A percentile compares a stretch with the other conserved stretches of the same genome.
Conservation (phyloP, 306 rosid genomes). For the Calophaca sinica region DNA sequence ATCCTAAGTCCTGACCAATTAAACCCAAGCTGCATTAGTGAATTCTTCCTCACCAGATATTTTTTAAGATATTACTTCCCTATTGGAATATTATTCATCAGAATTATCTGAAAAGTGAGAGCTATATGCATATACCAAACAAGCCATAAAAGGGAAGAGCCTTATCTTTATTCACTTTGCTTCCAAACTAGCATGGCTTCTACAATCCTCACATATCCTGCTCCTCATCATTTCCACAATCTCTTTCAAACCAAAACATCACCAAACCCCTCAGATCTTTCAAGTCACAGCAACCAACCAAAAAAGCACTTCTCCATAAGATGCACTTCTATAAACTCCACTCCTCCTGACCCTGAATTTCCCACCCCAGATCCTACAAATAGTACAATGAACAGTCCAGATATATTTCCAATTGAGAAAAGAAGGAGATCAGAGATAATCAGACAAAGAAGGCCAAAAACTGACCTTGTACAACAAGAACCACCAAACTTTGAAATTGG, state of each 20-base stretch:
- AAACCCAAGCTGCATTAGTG: no score
- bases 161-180: constrained; percentile 52
- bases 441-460: constrained; percentile 52
- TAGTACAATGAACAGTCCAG: constrained; percentile 65
- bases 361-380: constrained; percentile 61
- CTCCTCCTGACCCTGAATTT: constrained; percentile 48
- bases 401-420: constrained; percentile 77
- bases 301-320: constrained; percentile 53
- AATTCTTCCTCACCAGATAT: constrained; percentile 4
- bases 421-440: constrained; percentile 79
- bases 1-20: no score
- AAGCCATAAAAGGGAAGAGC: constrained; percentile 36
- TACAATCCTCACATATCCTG: constrained; percentile 51
- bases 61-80: constrained; percentile 16
- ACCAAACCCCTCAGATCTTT: constrained; percentile 42
- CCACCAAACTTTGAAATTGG: constrained; percentile 90
- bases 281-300: constrained; percentile 35
- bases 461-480: constrained; percentile 56
- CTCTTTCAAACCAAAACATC: constrained; percentile 39
- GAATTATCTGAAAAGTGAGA: constrained; percentile 16
- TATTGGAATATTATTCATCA: neutral
- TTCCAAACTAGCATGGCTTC: constrained; percentile 70
- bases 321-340: constrained; percentile 49
- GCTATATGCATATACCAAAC: neutral
- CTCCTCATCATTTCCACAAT: constrained; percentile 44